Evolutionary conservation across 169 alveolate genomes (phyloP), one percentile per base, ranked within the genome.

Genomic region (Plasmodium yoelii): DNA sequence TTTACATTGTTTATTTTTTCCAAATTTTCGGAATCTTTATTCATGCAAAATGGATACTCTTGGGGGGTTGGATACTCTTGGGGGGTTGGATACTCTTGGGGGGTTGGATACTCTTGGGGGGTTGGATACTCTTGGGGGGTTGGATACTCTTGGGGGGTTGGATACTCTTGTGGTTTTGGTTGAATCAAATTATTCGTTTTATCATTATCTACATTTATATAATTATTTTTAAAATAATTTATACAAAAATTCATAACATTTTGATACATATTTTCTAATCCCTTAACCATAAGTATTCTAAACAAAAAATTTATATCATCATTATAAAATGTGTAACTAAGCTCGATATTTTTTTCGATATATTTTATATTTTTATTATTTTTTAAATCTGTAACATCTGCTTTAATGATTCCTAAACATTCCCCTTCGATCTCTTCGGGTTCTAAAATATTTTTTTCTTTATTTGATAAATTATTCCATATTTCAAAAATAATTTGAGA

Each of bases 261-360:
- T 49, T 64, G 46, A 34, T 64, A 56, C 63, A 42, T 77, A 46
- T 57, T 28, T n/a, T 51, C 51, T 19, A 47, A 22, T 12, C 77
- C 88, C n/a, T 77, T 77, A 55, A 77, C 42, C 26, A 77, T 34
- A n/a, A 77, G 49, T 42, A 77, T 18, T 55, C 88, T 9, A 34
- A 77, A 77, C 69, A 77, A 28, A 34, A 77, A 77, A 56, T 77
- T 77, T n/a, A 77, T 18, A 34, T 34, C 4, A 64, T 77, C 67
- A 2, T 77, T 69, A 59, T 61, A 77, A 42, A 77, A 77, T 13
- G 46, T 65, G 51, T 34, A 68, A 12, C 55, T 77, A 34, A 77
- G 51, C 19, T 77, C 88, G 13, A 63, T 18, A 19, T 77, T 42
- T 77, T 77, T 77, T 56, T 77, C 88, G n/a, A 77, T 22, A 77